Conservation (phyloP, 805 yeast genomes). For the Lipomyces mesembrius region DNA sequence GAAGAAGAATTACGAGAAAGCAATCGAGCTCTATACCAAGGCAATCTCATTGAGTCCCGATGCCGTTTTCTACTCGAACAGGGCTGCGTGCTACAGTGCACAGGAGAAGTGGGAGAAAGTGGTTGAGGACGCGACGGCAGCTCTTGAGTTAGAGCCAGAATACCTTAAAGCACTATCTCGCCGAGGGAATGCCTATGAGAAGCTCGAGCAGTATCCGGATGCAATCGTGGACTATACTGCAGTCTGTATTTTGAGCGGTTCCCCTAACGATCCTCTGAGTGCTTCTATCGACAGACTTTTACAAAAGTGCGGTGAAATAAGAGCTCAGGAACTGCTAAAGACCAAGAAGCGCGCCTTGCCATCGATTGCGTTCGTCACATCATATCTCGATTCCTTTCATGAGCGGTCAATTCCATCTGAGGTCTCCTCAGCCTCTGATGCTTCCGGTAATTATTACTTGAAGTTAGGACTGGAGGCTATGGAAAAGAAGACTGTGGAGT, state of each 20-base stretch:
- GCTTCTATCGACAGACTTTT: conserved; percentile 84
- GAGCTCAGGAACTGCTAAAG: conserved; percentile 64
- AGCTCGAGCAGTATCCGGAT: conserved; percentile 73
- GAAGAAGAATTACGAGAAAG: conserved; percentile 68
- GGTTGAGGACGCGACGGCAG: conserved; percentile 83
- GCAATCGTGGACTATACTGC: conserved; percentile 93
- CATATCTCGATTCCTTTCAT: conserved; percentile 87
- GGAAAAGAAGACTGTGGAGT: conserved; percentile 56
- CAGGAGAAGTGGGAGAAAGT: conserved; percentile 80
- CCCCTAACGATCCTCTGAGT: conserved; percentile 77
- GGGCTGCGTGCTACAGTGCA: conserved; percentile 94
- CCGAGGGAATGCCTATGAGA: conserved; percentile 91
- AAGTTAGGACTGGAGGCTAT: conserved; percentile 38
- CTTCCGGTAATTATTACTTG: conserved; percentile 60
- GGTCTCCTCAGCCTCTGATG: conserved; percentile 56
- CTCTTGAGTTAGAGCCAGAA: conserved; percentile 83
- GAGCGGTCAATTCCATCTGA: conserved; percentile 56
- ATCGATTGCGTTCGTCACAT: conserved; percentile 78
- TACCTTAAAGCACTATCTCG: conserved; percentile 90
- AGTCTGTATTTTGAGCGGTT: conserved; percentile 81
- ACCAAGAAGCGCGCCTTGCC: conserved; percentile 65
- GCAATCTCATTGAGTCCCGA: conserved; percentile 75
- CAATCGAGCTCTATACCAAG: conserved; percentile 75
- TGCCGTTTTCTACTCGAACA: conserved; percentile 89
- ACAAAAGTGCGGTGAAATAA: conserved; percentile 74